phyloP scores from a whole-genome alignment of 192 early-diverging fungal genomes.

The Dissophora ornata region DNA sequence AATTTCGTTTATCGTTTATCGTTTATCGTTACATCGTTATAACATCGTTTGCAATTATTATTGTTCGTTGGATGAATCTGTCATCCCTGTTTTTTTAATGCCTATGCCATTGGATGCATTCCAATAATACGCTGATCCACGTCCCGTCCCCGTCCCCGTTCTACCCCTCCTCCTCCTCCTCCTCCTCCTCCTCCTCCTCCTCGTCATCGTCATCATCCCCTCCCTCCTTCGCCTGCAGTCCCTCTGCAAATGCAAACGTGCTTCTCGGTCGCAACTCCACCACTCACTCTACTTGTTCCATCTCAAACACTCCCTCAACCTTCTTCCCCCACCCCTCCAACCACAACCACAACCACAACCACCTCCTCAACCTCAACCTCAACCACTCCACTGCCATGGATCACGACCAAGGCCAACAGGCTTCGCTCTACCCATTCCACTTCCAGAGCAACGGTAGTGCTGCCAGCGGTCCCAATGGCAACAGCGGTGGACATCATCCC shows the following conservation, averaged over 20 bases:
- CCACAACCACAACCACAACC: neutral
- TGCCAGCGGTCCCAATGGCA: conserved; percentile 4
- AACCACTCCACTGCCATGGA: conserved; percentile 10
- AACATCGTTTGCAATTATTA: too few relatives aligned
- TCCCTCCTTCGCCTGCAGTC: neutral
- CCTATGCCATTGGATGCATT: neutral
- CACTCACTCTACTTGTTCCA: neutral
- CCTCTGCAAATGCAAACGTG: conserved; percentile 13
- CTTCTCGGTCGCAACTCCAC: neutral
- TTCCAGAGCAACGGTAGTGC: neutral
- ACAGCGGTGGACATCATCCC: neutral
- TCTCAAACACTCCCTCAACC: neutral
- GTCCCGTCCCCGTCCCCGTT: neutral
- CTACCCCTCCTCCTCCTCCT: neutral
- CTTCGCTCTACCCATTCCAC: conserved; percentile 11
- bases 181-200: neutral
- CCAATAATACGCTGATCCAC: conserved; percentile 9
- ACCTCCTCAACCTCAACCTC: neutral
- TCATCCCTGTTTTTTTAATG: too few relatives aligned
- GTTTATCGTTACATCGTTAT: too few relatives aligned
- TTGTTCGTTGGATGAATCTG: too few relatives aligned
- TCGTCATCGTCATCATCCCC: neutral
- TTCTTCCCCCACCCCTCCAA: neutral
- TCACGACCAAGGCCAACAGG: conserved; percentile 17
- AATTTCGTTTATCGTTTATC: neutral